Conservation (phyloP, 345 rosid genomes). For the Stellera chamaejasme region DNA sequence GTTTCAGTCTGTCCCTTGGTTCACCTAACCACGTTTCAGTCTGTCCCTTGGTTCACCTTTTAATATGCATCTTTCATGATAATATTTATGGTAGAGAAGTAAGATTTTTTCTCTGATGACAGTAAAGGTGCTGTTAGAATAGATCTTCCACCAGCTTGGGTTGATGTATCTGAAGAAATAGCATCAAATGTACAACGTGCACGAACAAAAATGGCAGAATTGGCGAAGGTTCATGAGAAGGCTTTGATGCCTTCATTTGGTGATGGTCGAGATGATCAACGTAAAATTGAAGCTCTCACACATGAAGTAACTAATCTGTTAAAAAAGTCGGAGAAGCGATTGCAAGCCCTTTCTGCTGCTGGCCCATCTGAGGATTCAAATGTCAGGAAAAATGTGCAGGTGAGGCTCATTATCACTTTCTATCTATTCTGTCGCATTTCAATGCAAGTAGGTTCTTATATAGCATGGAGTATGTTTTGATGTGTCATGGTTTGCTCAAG, state of each 20-base stretch:
- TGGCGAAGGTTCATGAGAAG: slow-evolving; percentile 88
- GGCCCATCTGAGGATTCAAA: slow-evolving; percentile 92
- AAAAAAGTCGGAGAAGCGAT: slow-evolving; percentile 75
- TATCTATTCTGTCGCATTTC: too few relatives aligned
- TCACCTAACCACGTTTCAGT: neutral
- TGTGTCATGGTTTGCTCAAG: too few relatives aligned
- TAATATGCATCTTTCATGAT: neutral
- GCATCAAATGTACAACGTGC: slow-evolving; percentile 73
- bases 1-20: neutral
- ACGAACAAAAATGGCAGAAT: slow-evolving; percentile 58
- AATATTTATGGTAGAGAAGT: slow-evolving; percentile 4
- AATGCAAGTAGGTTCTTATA: too few relatives aligned
- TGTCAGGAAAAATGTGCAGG: slow-evolving; percentile 96
- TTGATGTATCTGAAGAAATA: slow-evolving; percentile 91
- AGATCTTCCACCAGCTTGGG: slow-evolving; percentile 96
- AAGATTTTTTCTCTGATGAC: slow-evolving; percentile 19
- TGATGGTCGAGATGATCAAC: slow-evolving; percentile 94
- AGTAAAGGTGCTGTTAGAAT: slow-evolving; percentile 69
- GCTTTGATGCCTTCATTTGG: slow-evolving; percentile 99
- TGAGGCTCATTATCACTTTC: slow-evolving; percentile 8
- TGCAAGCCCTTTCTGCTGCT: slow-evolving; percentile 59
- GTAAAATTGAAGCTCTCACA: slow-evolving; percentile 70
- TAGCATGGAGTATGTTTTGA: too few relatives aligned
- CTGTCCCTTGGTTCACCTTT: neutral
- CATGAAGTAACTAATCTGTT: slow-evolving; percentile 71